Evolutionary conservation across 352 stramenopile genomes (phyloP).

Genomic region (Phytopythium montanum): DNA sequence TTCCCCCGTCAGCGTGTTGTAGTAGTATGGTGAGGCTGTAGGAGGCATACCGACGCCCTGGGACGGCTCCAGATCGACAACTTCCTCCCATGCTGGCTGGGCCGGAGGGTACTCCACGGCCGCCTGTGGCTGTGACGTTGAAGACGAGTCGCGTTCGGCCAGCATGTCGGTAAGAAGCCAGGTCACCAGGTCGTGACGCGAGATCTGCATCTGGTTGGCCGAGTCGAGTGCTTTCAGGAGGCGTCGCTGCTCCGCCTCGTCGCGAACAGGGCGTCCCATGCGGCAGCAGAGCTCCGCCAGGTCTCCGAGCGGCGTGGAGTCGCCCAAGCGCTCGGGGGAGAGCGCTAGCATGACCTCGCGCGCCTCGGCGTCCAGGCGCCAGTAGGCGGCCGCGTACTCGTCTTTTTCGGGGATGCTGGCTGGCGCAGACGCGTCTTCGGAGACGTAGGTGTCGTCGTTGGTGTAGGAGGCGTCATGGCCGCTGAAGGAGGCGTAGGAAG

Average conservation of each 20-base stretch:
- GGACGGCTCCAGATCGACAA: conserved; percentile 15
- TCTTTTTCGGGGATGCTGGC: neutral
- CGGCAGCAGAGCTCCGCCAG: conserved; percentile 45
- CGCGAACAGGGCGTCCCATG: conserved; percentile 33
- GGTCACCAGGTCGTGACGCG: conserved; percentile 42
- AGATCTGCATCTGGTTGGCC: conserved; percentile 52
- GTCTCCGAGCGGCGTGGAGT: conserved; percentile 32
- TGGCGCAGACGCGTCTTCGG: neutral
- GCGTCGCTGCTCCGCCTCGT: conserved; percentile 37
- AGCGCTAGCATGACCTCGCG: conserved; percentile 31
- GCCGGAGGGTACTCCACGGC: conserved; percentile 9
- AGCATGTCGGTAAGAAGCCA: conserved; percentile 47
- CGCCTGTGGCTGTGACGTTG: no score
- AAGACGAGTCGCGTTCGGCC: conserved; percentile 8
- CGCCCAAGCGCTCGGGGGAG: conserved; percentile 24
- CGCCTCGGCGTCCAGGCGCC: conserved; percentile 45
- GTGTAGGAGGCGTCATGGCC: no score
- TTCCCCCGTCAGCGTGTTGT: conserved; percentile 49
- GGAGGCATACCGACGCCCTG: conserved; percentile 3
- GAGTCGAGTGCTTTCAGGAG: conserved; percentile 58
- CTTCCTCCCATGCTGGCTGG: conserved; percentile 45
- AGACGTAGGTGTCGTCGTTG: neutral
- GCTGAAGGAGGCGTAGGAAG: no score
- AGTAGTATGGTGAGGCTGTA: conserved; percentile 34
- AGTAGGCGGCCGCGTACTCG: conserved; percentile 38